phyloP scores from a whole-genome alignment of 345 rosid species.

The Eucalyptus marginata region DNA sequence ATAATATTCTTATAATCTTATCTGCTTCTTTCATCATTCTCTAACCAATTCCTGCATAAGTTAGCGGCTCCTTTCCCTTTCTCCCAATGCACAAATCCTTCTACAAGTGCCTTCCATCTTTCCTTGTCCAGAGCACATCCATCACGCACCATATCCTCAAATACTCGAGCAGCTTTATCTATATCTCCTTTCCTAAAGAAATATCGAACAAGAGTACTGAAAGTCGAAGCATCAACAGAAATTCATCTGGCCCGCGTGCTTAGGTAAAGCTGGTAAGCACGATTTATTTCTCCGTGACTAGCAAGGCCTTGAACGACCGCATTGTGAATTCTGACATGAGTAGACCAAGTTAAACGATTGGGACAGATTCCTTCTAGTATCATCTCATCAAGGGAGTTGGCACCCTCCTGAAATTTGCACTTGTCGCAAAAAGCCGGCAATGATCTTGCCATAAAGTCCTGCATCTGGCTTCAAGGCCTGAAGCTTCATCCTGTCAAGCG shows the following conservation, averaged over 20 bases:
- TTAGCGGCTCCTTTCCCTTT: neutral
- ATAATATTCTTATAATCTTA: too few species aligned
- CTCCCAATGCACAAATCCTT: conserved; percentile 25
- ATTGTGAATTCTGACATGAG: conserved; percentile 58
- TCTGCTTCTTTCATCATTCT: neutral
- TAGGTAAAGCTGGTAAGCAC: conserved; percentile 48
- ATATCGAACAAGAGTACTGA: conserved; percentile 29
- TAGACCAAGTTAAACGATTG: conserved; percentile 62
- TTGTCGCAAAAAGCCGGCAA: conserved; percentile 39
- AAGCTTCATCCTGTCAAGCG: conserved; percentile 82
- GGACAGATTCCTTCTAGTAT: conserved; percentile 47
- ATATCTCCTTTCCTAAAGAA: conserved; percentile 48
- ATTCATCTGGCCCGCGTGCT: conserved; percentile 65
- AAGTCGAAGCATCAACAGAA: conserved; percentile 32
- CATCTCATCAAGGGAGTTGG: conserved; percentile 85
- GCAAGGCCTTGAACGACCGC: conserved; percentile 52
- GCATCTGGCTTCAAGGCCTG: conserved; percentile 87
- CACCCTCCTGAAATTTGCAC: conserved; percentile 61
- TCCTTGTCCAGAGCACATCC: conserved; percentile 50
- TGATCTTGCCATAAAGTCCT: conserved; percentile 67
- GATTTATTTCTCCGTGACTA: conserved; percentile 16
- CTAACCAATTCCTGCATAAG: neutral
- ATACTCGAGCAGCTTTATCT: conserved; percentile 42
- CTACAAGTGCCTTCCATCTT: conserved; percentile 37
- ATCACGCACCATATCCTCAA: conserved; percentile 61